Conservation (phyloP, 768 basidiomycete species). For the Lentinus tigrinus region DNA sequence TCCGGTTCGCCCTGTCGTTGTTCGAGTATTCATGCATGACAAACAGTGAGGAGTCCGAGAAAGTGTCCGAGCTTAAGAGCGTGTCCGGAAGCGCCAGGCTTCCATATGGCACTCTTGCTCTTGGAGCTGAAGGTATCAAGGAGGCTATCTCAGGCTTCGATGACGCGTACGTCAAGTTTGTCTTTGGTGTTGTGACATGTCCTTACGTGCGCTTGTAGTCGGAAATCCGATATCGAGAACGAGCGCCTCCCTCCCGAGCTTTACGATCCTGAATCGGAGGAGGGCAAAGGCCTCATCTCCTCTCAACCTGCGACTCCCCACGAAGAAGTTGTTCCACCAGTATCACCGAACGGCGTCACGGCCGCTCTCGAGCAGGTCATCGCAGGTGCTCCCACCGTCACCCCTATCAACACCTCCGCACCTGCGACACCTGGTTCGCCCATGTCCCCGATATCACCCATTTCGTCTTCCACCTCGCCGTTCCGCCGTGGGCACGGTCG, state of each 20-base stretch:
- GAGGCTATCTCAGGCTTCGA: conserved; percentile 92
- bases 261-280: conserved; percentile 75
- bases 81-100: conserved; percentile 75
- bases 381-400: conserved; percentile 13
- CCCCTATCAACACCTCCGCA: conserved; percentile 27
- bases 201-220: conserved; percentile 42
- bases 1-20: background rate
- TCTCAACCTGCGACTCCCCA: conserved; percentile 57
- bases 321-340: conserved; percentile 37
- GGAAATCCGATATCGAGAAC: conserved; percentile 98
- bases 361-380: conserved; percentile 33
- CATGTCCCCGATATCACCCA: conserved; percentile 41
- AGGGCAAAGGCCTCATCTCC: conserved; percentile 59
- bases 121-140: conserved; percentile 92
- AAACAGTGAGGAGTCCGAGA: conserved; percentile 92
- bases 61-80: conserved; percentile 94
- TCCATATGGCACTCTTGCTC: conserved; percentile 80
- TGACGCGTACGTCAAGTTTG: conserved; percentile 74
- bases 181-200: too few species aligned
- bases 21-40: background rate
- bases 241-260: conserved; percentile 97
- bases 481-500: conserved; percentile 74
- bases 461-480: conserved; percentile 33
- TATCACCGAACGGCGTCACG: conserved; percentile 30
- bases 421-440: conserved; percentile 44